Percentiles rank a stretch among this genome's conserved stretches.
Conservation (phyloP, 163 green algal genomes). For the Chloromonas sp. region DNA sequence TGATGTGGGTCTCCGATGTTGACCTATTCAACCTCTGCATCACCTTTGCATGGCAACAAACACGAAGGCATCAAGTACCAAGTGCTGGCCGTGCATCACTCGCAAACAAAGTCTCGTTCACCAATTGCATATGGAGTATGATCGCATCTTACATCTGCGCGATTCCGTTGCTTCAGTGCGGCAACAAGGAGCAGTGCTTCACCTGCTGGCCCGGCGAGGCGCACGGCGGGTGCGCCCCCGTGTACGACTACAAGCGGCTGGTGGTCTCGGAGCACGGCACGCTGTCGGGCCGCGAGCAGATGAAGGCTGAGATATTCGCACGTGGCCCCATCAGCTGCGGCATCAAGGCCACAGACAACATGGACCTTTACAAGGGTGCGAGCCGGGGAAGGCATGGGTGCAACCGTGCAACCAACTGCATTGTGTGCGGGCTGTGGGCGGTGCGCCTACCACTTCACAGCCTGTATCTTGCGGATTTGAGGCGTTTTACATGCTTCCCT, state of each 20-base stretch:
- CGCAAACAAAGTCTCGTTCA: no score
- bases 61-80: background rate
- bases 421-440: background rate
- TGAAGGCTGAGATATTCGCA: slow-evolving; percentile 79
- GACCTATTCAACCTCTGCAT: no score
- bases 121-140: no score
- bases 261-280: slow-evolving; percentile 64
- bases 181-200: slow-evolving; percentile 68
- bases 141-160: no score
- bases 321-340: slow-evolving; percentile 76
- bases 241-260: slow-evolving; percentile 65
- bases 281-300: slow-evolving; percentile 28
- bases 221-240: slow-evolving; percentile 40
- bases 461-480: background rate
- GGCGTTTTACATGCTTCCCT: background rate
- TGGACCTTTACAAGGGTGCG: slow-evolving; percentile 57
- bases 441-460: background rate
- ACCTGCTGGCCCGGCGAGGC: slow-evolving; percentile 56
- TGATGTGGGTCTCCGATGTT: no score
- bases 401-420: no score
- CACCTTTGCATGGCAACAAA: no score
- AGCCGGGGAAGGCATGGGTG: no score
- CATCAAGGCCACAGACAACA: slow-evolving; percentile 61
- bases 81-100: no score
- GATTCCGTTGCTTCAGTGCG: slow-evolving; percentile 35